A percentile compares a stretch with the other conserved stretches of the same genome.
Conservation (phyloP, 2,329 filamentous ascomycete genomes). For the Rhynchosporium agropyri region DNA sequence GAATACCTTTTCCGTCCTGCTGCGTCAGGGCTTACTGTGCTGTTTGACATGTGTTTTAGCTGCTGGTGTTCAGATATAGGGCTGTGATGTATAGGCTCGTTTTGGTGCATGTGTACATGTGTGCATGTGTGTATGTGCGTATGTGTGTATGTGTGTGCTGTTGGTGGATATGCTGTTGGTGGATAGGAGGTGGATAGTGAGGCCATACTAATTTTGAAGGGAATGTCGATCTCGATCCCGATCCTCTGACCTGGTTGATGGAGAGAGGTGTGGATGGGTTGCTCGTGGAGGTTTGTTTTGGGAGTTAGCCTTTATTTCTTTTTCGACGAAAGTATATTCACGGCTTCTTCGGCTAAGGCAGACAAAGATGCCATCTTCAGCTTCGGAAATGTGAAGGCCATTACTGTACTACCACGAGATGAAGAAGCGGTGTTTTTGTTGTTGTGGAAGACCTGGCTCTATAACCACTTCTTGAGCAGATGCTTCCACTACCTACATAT, state of each 20-base stretch:
- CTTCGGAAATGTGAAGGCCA: too few relatives aligned
- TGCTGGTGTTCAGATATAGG: conserved; percentile 21
- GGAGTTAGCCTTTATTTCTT: background rate
- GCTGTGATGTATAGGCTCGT: background rate
- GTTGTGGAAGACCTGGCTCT: too few relatives aligned
- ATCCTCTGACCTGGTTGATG: conserved; percentile 23
- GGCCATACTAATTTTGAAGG: conserved; percentile 12
- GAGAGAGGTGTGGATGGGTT: background rate
- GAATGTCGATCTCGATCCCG: background rate
- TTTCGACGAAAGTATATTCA: background rate
- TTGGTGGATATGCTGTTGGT: background rate
- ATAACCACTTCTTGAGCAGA: too few relatives aligned
- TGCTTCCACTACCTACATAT: too few relatives aligned
- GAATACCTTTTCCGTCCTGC: background rate
- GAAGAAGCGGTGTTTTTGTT: too few relatives aligned
- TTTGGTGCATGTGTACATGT: conserved; percentile 14
- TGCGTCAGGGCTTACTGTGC: background rate
- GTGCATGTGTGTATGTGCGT: background rate
- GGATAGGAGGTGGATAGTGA: background rate
- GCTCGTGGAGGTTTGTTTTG: conserved; percentile 3
- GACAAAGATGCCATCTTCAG: too few relatives aligned
- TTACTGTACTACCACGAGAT: too few relatives aligned
- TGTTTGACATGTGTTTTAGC: conserved; percentile 1
- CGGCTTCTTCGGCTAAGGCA: too few relatives aligned
- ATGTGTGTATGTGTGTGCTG: background rate